phyloP scores from a whole-genome alignment of 441 rosid genomes.

The Manihot esculenta region DNA sequence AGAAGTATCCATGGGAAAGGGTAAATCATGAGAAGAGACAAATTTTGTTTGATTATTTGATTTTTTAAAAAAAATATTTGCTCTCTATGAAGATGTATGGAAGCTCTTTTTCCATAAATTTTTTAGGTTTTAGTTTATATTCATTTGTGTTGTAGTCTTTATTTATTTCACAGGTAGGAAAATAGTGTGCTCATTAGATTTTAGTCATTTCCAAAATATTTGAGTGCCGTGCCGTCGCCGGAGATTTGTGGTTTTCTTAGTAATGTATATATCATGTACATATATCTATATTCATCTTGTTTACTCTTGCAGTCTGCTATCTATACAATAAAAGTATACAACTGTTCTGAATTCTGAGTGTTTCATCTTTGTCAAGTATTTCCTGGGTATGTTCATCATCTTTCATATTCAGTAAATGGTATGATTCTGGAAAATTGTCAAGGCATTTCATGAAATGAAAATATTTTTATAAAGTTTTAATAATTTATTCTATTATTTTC shows the following conservation, averaged over 20 bases:
- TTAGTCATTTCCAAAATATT: slow-evolving; percentile 1
- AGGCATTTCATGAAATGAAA: no score
- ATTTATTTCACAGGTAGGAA: slow-evolving; percentile 17
- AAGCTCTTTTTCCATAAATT: slow-evolving; percentile 7
- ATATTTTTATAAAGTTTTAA: no score
- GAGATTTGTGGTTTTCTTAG: neutral
- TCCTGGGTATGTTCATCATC: neutral
- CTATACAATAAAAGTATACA: neutral
- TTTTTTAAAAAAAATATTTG: neutral
- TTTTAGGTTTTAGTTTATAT: slow-evolving; percentile 19
- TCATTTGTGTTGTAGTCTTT: slow-evolving; percentile 7
- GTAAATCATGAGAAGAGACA: slow-evolving; percentile 42
- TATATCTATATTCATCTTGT: slow-evolving; percentile 20
- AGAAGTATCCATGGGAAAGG: slow-evolving; percentile 59
- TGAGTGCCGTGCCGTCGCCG: slow-evolving; percentile 16
- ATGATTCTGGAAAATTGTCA: no score
- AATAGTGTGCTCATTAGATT: slow-evolving; percentile 7
- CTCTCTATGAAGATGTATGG: slow-evolving; percentile 13
- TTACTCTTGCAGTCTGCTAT: slow-evolving; percentile 22
- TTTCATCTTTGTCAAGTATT: neutral
- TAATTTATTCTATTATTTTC: no score
- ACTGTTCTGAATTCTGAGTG: neutral
- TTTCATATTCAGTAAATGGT: neutral
- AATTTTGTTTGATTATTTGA: slow-evolving; percentile 17
- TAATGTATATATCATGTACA: slow-evolving; percentile 37